Conservation (phyloP, 1,284 basidiomycete species). For the Phlebopus sp. region DNA sequence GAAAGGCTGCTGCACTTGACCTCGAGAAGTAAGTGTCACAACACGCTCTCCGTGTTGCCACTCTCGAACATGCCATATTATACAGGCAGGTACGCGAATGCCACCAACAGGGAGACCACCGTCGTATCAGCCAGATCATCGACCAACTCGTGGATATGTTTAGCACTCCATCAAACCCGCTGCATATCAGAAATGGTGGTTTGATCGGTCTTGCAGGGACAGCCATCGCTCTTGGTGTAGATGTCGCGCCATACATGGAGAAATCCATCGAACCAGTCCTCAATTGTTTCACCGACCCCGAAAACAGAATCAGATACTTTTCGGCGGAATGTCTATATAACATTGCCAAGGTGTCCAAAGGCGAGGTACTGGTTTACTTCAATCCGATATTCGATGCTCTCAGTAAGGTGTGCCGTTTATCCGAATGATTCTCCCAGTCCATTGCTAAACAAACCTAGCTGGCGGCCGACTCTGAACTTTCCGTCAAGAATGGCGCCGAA, state of each 20-base stretch:
- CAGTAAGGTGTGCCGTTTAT: slow-evolving; percentile 71
- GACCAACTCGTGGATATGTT: slow-evolving; percentile 96
- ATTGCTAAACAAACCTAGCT: slow-evolving; percentile 55
- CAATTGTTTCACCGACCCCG: slow-evolving; percentile 92
- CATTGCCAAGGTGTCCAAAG: slow-evolving; percentile 97
- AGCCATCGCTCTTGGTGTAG: slow-evolving; percentile 91
- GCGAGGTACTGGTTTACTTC: slow-evolving; percentile 95
- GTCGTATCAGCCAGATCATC: slow-evolving; percentile 84
- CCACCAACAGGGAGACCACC: slow-evolving; percentile 75
- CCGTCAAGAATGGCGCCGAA: slow-evolving; percentile 98
- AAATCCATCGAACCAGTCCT: slow-evolving; percentile 90
- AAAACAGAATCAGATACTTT: slow-evolving; percentile 95
- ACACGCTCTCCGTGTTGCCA: slow-evolving; percentile 7
- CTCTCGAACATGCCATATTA: slow-evolving; percentile 16
- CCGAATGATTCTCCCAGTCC: slow-evolving; percentile 5
- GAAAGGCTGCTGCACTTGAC: slow-evolving; percentile 93
- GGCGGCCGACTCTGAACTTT: slow-evolving; percentile 92
- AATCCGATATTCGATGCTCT: slow-evolving; percentile 98
- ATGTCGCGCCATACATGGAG: slow-evolving; percentile 92
- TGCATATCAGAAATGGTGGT: slow-evolving; percentile 92
- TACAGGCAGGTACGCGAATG: slow-evolving; percentile 83
- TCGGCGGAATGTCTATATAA: slow-evolving; percentile 99
- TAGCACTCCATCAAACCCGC: slow-evolving; percentile 71
- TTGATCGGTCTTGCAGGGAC: slow-evolving; percentile 96
- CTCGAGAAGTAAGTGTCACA: slow-evolving; percentile 76